Evolutionary conservation across 345 rosid species (phyloP), one percentile per base, ranked within the genome.

Genomic region (Brassica rapa): DNA sequence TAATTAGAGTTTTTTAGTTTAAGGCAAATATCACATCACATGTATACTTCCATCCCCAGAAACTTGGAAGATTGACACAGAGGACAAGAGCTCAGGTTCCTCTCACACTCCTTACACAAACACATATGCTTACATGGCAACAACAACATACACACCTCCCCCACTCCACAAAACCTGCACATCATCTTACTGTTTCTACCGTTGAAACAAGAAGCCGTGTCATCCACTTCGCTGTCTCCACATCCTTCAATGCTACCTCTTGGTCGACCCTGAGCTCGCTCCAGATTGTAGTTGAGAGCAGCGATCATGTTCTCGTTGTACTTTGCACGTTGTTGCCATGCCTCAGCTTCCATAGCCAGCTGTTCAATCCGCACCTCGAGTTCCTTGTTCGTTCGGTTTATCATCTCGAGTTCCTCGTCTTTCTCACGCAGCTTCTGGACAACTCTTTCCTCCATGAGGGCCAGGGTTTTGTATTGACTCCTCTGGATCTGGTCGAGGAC

Each of bases 41-140:
- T 81, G 65, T 87, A 88, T 66, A 93, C 93, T 85, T 93, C 96
- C 90, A 90, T 85, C 27, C 94, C 94, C 55, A 83, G 68, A 80
- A 86, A 83, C 90, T 91, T 93, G 1, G 91, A 85, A 5, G 91
- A 86, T 77, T 86, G 89, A 82, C 98, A 93, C 68, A 93, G 66
- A 32, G 98, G 98, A 70, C 98, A 93, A 74, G 85, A 86, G 71
- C 87, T 88, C 79, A 91, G 84, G 89, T 87, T 91, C 77, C 90
- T 89, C 84, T 89, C 97, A 77, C 98, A 93, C 68, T 83, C 88
- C 81, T 88, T 91, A 87, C 98, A 93, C 60, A 93, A 78, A 82
- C 96, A 93, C 75, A 93, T 90, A 87, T 93, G 98, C 90, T 88
- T 89, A 86, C 98, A 93, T 2, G 98, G 98, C 66, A 90, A 79